Percentiles rank a stretch among this genome's conserved stretches.
phyloP scores from a whole-genome alignment of 768 basidiomycete genomes.

The Trichaptum fuscoviolaceum region DNA sequence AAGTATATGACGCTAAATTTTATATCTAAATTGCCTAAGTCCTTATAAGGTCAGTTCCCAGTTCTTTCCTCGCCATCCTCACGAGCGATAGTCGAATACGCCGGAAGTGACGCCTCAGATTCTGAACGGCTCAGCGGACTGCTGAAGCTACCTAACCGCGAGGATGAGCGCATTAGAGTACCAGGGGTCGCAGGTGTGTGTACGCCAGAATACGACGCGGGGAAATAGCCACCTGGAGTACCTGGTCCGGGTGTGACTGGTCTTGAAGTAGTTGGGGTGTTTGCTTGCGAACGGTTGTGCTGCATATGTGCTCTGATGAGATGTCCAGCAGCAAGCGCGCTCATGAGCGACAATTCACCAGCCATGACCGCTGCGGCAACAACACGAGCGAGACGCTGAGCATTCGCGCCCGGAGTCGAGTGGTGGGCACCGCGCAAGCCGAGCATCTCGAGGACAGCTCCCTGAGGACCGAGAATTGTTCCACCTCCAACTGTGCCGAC shows the following conservation, averaged over 20 bases:
- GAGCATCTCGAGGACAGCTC: conserved; percentile 88
- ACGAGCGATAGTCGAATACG: neutral
- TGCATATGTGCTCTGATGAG: conserved; percentile 90
- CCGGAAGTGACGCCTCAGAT: neutral
- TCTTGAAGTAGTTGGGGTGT: conserved; percentile 64
- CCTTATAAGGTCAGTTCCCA: neutral
- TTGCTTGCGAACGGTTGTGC: conserved; percentile 82
- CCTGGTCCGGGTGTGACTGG: conserved; percentile 53
- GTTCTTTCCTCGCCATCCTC: neutral
- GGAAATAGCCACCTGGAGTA: conserved; percentile 9
- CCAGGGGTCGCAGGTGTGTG: neutral
- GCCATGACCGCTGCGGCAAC: conserved; percentile 96
- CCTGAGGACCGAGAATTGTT: conserved; percentile 86
- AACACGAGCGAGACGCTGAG: conserved; percentile 83
- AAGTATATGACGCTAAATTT: neutral
- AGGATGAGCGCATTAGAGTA: neutral
- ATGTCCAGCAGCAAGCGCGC: conserved; percentile 91
- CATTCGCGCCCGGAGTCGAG: conserved; percentile 82
- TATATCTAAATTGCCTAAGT: neutral
- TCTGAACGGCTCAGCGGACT: neutral
- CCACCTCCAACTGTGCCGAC: conserved; percentile 98
- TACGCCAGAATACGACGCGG: conserved; percentile 20
- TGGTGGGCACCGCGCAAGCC: conserved; percentile 88
- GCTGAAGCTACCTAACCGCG: neutral
- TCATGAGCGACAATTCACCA: conserved; percentile 88